Conservation (phyloP, 345 rosid species). For the Adansonia digitata region DNA sequence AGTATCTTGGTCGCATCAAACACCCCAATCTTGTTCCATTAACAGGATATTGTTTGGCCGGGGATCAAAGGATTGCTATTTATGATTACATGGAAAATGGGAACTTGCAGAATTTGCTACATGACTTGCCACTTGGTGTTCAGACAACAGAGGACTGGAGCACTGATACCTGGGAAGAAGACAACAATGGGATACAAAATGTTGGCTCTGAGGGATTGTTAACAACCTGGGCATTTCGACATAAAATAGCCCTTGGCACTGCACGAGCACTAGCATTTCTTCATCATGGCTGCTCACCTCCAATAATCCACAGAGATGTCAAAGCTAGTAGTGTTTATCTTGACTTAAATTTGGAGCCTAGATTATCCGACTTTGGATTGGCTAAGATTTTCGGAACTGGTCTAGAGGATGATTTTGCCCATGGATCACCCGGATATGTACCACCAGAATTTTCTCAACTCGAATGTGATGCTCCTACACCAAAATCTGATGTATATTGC, state of each 20-base stretch:
- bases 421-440: slow-evolving; percentile 68
- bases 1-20: slow-evolving; percentile 78
- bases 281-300: slow-evolving; percentile 93
- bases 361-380: slow-evolving; percentile 83
- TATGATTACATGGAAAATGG: slow-evolving; percentile 98
- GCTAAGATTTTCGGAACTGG: slow-evolving; percentile 79
- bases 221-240: slow-evolving; percentile 81
- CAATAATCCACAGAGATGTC: slow-evolving; percentile 80
- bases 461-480: slow-evolving; percentile 50
- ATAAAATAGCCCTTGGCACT: slow-evolving; percentile 77
- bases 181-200: slow-evolving; percentile 52
- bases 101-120: slow-evolving; percentile 84
- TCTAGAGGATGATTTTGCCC: slow-evolving; percentile 59
- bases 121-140: slow-evolving; percentile 80
- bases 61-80: slow-evolving; percentile 89
- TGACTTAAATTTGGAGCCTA: slow-evolving; percentile 74
- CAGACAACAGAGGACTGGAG: slow-evolving; percentile 84
- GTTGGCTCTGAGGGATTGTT: slow-evolving; percentile 53
- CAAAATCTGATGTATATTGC: slow-evolving; percentile 88
- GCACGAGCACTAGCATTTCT: slow-evolving; percentile 92
- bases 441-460: slow-evolving; percentile 76
- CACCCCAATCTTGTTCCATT: slow-evolving; percentile 89
- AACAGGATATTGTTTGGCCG: slow-evolving; percentile 85
- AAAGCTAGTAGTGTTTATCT: slow-evolving; percentile 89
- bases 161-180: slow-evolving; percentile 81